phyloP scores from a whole-genome alignment of 345 rosid genomes.

The Clausena lansium region DNA sequence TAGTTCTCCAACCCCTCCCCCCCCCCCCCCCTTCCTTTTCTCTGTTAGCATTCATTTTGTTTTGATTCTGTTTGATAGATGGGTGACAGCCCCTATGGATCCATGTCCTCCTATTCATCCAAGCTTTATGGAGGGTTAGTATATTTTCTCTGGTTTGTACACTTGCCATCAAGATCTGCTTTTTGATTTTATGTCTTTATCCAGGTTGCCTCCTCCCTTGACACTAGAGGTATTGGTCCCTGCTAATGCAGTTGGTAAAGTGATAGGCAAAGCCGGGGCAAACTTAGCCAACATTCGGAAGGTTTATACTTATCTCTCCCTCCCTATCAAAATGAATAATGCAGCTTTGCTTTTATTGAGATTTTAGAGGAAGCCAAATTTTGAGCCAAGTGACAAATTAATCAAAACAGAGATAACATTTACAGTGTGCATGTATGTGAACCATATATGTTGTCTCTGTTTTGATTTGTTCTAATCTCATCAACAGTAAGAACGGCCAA shows the following conservation, averaged over 20 bases:
- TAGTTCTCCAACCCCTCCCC: not conserved
- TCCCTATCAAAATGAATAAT: not conserved
- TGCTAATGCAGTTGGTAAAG: constrained; percentile 82
- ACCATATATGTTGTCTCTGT: not conserved
- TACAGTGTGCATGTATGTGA: not conserved
- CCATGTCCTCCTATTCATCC: constrained; percentile 67
- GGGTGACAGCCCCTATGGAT: constrained; percentile 62
- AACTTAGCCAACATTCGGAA: constrained; percentile 83
- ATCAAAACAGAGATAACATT: not conserved
- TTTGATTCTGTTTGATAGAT: constrained; percentile 33
- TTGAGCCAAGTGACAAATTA: not conserved
- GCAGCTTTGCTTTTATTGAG: not conserved
- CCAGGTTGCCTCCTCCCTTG: constrained; percentile 59
- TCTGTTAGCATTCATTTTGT: constrained; percentile 2
- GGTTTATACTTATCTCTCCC: constrained; percentile 41
- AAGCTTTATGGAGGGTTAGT: constrained; percentile 77
- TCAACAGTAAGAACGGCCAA: not conserved
- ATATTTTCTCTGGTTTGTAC: not conserved
- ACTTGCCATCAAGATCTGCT: not conserved
- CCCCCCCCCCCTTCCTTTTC: no score
- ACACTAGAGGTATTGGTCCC: constrained; percentile 79
- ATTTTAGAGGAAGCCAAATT: not conserved
- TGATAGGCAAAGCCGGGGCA: constrained; percentile 88
- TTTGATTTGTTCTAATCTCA: not conserved
- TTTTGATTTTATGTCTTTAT: constrained; percentile 11